Percentiles rank a stretch among this genome's conserved stretches.
These are phyloP conservation scores for Fusarium luffae DNA, from an alignment of 2,329 filamentous ascomycete species.

Conservation along the genomic window DNA sequence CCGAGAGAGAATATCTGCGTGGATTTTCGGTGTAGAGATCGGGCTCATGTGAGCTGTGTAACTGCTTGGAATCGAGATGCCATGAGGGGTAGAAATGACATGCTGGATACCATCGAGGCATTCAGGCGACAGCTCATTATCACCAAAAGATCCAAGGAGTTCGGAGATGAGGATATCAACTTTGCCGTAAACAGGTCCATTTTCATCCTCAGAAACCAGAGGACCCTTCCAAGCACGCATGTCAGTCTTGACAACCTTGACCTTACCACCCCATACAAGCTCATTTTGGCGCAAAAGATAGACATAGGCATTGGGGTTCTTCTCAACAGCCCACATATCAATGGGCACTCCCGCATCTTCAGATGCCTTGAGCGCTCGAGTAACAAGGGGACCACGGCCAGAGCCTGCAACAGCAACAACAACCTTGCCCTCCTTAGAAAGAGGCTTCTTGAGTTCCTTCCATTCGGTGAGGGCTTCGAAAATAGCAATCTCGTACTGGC, in stretches of 20 bases:
- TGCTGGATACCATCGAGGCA: constrained; percentile 96
- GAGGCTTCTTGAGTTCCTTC: constrained; percentile 76
- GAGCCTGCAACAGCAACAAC: constrained; percentile 94
- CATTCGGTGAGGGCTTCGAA: constrained; percentile 85
- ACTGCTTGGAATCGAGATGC: constrained; percentile 91
- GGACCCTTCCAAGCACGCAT: constrained; percentile 98
- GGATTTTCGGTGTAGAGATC: constrained; percentile 85
- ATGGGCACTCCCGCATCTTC: constrained; percentile 79
- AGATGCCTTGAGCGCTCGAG: constrained; percentile 84
- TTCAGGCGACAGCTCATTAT: constrained; percentile 97
- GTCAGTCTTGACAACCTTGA: constrained; percentile 92
- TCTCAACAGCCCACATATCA: constrained; percentile 92
- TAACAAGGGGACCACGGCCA: constrained; percentile 91
- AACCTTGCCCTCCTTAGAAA: constrained; percentile 75
- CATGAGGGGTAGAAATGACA: constrained; percentile 79
- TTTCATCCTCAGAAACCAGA: constrained; percentile 56
- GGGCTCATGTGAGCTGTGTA: constrained; percentile 97
- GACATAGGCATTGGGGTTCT: constrained; percentile 98
- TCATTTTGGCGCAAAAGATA: constrained; percentile 89
- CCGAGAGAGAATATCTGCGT: constrained; percentile 80
- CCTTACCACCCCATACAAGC: constrained; percentile 80
- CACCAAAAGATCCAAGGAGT: constrained; percentile 92
- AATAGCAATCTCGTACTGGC: constrained; percentile 91
- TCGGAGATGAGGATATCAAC: constrained; percentile 96
- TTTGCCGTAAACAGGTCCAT: constrained; percentile 66